Conservation (phyloP, 768 basidiomycete species). For the Rhizopogon vesiculosus region DNA sequence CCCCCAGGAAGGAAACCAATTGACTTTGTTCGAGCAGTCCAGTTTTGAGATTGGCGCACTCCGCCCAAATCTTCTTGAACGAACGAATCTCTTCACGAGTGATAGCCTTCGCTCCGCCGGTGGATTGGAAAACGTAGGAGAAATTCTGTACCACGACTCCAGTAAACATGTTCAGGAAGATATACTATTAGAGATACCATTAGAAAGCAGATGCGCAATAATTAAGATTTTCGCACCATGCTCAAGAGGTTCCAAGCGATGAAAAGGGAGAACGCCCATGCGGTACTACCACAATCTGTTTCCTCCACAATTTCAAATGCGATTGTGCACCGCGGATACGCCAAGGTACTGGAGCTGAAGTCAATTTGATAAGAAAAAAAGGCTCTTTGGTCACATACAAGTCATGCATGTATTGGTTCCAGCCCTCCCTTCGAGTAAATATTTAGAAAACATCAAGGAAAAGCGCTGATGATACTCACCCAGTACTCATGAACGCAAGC, state of each 20-base stretch:
- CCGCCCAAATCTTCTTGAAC: constrained; percentile 93
- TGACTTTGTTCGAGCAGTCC: constrained; percentile 69
- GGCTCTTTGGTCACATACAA: constrained; percentile 50
- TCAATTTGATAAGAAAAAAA: neutral
- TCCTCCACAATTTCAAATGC: constrained; percentile 38
- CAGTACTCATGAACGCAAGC: constrained; percentile 89
- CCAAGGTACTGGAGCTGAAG: constrained; percentile 50
- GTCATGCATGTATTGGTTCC: constrained; percentile 98
- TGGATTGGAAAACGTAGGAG: constrained; percentile 89
- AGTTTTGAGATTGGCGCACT: constrained; percentile 73
- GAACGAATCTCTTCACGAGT: constrained; percentile 88
- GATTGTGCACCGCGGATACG: constrained; percentile 80
- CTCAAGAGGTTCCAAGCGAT: constrained; percentile 94
- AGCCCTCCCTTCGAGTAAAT: constrained; percentile 64
- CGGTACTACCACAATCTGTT: constrained; percentile 83
- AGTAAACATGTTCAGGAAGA: constrained; percentile 95
- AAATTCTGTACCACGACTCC: constrained; percentile 96
- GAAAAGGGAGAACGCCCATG: constrained; percentile 83
- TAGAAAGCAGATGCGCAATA: neutral
- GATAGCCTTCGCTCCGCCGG: constrained; percentile 75
- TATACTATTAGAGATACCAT: constrained; percentile 54
- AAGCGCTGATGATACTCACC: constrained; percentile 44
- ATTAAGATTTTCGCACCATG: constrained; percentile 56
- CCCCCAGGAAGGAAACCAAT: constrained; percentile 78
- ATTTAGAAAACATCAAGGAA: neutral